A percentile compares a stretch with the other conserved stretches of the same genome.
Conservation (phyloP, 1,284 basidiomycete genomes). For the Athelia psychrophila region DNA sequence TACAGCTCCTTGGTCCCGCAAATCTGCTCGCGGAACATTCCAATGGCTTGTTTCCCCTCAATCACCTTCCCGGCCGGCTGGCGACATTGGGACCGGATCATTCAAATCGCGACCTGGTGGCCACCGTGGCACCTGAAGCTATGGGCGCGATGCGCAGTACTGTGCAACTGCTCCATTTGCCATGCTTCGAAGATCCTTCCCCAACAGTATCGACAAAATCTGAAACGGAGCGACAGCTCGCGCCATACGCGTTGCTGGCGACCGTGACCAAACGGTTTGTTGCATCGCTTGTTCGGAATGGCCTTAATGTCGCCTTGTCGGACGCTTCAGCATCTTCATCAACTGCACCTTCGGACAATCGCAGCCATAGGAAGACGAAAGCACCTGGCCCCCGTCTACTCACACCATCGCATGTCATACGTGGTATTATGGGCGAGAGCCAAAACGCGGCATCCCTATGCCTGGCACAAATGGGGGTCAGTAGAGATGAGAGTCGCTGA, state of each 20-base stretch:
- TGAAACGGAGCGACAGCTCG: conserved; percentile 34
- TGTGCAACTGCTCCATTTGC: conserved; percentile 8
- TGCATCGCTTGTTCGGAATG: conserved; percentile 29
- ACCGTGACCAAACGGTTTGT: conserved; percentile 34
- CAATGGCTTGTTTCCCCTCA: background rate
- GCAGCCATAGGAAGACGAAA: background rate
- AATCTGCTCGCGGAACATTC: background rate
- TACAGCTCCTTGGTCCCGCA: background rate
- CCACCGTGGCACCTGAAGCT: background rate
- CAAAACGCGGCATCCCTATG: background rate
- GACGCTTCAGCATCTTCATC: background rate
- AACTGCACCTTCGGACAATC: background rate
- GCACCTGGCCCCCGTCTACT: background rate
- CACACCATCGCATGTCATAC: conserved; percentile 2
- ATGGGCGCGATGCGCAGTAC: conserved; percentile 11
- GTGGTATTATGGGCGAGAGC: background rate
- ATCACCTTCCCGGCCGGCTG: background rate
- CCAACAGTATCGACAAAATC: conserved; percentile 9
- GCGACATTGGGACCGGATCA: background rate
- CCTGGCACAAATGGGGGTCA: background rate
- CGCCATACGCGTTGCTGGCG: conserved; percentile 43
- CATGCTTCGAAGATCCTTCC: conserved; percentile 2
- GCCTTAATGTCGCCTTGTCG: conserved; percentile 24
- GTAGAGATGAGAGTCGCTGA: no score
- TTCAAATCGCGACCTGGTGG: background rate